Percentiles rank a stretch among this genome's conserved stretches.
These are phyloP conservation scores for Danielia reshetovae DNA, from an alignment of 805 yeast genomes.

Conservation along the genomic window DNA sequence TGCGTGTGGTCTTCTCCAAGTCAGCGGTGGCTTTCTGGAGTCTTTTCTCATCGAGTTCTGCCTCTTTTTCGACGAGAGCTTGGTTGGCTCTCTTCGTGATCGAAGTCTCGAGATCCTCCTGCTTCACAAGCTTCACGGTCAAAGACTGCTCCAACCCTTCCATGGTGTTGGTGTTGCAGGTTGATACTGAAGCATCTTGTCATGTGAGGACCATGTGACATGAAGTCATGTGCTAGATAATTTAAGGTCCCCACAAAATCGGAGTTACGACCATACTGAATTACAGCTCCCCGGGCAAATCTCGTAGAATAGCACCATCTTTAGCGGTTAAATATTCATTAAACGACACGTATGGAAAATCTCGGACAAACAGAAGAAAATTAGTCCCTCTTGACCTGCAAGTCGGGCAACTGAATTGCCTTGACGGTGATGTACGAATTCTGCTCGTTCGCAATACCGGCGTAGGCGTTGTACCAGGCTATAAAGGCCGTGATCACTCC, in stretches of 20 bases:
- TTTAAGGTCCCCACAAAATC: no score
- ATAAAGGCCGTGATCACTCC: slow-evolving; percentile 39
- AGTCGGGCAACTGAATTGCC: slow-evolving; percentile 51
- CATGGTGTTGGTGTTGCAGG: slow-evolving; percentile 1
- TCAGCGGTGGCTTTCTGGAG: slow-evolving; percentile 61
- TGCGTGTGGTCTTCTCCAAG: slow-evolving; percentile 39
- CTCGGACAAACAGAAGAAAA: no score
- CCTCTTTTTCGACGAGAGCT: slow-evolving; percentile 56
- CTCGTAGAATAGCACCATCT: no score
- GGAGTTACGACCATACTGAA: no score
- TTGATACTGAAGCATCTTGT: no score
- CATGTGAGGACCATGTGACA: background rate
- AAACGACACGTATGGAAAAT: no score
- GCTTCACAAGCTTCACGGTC: slow-evolving; percentile 63
- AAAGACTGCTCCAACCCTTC: slow-evolving; percentile 7
- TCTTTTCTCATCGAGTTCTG: slow-evolving; percentile 71
- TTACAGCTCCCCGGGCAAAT: no score
- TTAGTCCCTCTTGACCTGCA: slow-evolving; percentile 18
- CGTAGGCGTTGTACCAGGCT: slow-evolving; percentile 46
- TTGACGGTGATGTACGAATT: slow-evolving; percentile 55
- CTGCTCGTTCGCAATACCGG: slow-evolving; percentile 52
- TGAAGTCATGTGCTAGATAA: background rate
- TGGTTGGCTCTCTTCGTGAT: slow-evolving; percentile 68
- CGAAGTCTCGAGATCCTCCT: slow-evolving; percentile 69
- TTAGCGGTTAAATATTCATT: no score